Conservation (phyloP, 768 basidiomycete species). For the Suillus alpinus region DNA sequence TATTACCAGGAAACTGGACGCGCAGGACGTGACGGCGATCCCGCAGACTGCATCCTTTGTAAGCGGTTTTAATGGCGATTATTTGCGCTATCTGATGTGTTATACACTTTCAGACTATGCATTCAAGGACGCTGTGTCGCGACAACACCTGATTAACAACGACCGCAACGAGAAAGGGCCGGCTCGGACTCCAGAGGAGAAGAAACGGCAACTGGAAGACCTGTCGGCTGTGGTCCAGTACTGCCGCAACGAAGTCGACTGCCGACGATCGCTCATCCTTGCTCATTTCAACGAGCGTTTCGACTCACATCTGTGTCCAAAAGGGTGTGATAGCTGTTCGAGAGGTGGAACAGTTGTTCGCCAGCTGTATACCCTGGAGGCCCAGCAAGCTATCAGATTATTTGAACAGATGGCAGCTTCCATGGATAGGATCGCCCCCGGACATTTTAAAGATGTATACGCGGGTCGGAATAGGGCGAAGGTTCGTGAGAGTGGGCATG, state of each 20-base stretch:
- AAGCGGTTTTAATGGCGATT: conserved; percentile 23
- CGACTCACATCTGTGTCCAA: conserved; percentile 58
- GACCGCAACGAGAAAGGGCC: conserved; percentile 38
- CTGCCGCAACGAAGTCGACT: conserved; percentile 78
- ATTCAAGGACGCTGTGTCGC: conserved; percentile 53
- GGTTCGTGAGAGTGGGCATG: conserved; percentile 46
- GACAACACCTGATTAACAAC: conserved; percentile 61
- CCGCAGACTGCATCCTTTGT: conserved; percentile 88
- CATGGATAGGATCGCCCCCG: conserved; percentile 56
- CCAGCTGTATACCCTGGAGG: conserved; percentile 62
- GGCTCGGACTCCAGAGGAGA: conserved; percentile 28
- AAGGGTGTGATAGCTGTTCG: conserved; percentile 83
- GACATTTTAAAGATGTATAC: conserved; percentile 60
- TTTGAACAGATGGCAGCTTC: conserved; percentile 42
- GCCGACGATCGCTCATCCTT: conserved; percentile 84
- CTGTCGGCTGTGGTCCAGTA: conserved; percentile 73
- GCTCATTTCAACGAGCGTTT: conserved; percentile 88
- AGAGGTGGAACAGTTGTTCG: conserved; percentile 41
- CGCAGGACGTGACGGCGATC: conserved; percentile 86
- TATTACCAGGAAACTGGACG: conserved; percentile 97
- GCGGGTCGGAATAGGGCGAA: conserved; percentile 55
- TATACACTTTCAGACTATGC: conserved; percentile 54
- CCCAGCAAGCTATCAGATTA: conserved; percentile 55
- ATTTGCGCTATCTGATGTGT: neutral
- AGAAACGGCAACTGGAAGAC: conserved; percentile 65